Evolutionary conservation across 179 eudicot genomes (phyloP).

Genomic region (Monotropa hypopitys): DNA sequence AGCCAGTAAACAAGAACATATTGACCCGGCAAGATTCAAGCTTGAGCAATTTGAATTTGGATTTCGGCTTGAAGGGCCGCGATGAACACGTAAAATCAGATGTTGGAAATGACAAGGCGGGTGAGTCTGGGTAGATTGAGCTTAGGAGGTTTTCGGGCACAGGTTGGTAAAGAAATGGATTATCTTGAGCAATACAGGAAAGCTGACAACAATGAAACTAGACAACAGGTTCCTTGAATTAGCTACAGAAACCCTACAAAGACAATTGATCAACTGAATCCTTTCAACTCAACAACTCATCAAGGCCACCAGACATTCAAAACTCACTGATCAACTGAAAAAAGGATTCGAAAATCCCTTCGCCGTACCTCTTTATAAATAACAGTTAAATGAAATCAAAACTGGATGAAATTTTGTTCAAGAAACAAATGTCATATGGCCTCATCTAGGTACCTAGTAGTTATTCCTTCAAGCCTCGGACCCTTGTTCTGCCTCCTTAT

Average conservation of each 20-base stretch:
- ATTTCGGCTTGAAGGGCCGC: slow-evolving; percentile 3
- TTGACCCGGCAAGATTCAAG: neutral
- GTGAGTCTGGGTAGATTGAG: neutral
- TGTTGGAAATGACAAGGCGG: neutral
- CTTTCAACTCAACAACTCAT: neutral
- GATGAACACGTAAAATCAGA: neutral
- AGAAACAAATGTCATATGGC: neutral
- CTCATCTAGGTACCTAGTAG: neutral
- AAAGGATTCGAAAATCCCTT: neutral
- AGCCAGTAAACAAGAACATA: neutral
- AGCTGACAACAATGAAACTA: neutral
- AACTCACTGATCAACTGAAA: neutral
- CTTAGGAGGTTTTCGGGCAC: neutral
- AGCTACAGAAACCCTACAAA: too few relatives aligned
- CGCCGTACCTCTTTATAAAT: neutral
- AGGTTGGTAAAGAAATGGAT: too few relatives aligned
- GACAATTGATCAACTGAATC: neutral
- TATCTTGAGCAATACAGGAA: neutral
- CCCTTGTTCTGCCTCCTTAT: slow-evolving; percentile 19
- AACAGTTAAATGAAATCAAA: neutral
- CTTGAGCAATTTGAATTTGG: slow-evolving; percentile 6
- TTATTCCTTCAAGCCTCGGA: slow-evolving; percentile 10
- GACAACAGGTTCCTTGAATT: neutral
- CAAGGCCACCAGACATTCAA: neutral
- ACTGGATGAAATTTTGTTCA: neutral